phyloP scores from a whole-genome alignment of 345 rosid species.

The Cochlearia excelsa region DNA sequence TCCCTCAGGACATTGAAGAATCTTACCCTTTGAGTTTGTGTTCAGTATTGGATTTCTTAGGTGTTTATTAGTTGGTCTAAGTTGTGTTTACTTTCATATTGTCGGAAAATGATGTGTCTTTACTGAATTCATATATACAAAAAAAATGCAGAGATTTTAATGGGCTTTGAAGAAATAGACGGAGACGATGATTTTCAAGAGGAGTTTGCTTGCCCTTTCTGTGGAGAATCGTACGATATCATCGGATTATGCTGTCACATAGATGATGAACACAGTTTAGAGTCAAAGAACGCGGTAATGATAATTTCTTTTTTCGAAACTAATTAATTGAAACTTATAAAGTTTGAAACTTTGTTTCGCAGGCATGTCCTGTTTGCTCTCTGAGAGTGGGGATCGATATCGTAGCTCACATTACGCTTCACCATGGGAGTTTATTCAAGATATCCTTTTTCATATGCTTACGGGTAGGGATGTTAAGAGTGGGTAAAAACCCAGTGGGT shows the following conservation, averaged over 20 bases:
- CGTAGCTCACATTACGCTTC: conserved; percentile 89
- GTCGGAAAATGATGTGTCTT: neutral
- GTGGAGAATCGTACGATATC: conserved; percentile 83
- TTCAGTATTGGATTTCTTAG: no score
- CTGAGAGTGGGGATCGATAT: conserved; percentile 85
- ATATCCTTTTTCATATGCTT: conserved; percentile 54
- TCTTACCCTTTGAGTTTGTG: no score
- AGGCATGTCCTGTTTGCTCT: conserved; percentile 95
- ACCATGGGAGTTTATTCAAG: conserved; percentile 86
- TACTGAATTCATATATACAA: neutral
- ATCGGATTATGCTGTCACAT: conserved; percentile 92
- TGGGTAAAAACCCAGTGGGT: no score
- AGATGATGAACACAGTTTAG: conserved; percentile 83
- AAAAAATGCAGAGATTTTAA: conserved; percentile 59
- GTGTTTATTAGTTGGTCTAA: no score
- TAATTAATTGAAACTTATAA: neutral
- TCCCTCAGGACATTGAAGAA: no score
- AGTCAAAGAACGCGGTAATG: conserved; percentile 86
- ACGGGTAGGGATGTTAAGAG: no score
- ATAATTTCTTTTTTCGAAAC: conserved; percentile 3
- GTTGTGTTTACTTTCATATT: no score
- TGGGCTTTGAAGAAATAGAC: conserved; percentile 87
- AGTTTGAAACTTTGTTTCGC: conserved; percentile 23
- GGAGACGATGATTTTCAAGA: conserved; percentile 90
- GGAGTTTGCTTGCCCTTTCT: conserved; percentile 97